Evolutionary conservation across 2,329 filamentous ascomycete species (phyloP).

Genomic region (Botrytis hyacinthi): DNA sequence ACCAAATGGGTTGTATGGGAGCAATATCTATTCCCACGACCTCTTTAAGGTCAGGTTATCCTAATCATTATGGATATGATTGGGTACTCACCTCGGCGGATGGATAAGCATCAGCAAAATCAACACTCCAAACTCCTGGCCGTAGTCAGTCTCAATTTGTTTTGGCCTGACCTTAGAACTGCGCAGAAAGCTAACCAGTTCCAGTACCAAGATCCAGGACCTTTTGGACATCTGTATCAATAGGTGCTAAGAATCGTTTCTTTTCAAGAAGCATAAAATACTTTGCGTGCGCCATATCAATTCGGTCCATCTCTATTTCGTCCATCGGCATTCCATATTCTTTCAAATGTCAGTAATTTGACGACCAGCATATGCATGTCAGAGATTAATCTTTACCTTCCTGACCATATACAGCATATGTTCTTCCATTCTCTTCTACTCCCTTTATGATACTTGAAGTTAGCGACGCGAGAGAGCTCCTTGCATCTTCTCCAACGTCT

Average conservation of each 20-base stretch:
- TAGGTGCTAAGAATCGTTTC: not conserved
- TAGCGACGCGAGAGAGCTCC: not conserved
- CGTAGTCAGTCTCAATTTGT: not conserved
- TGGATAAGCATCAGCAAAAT: not conserved
- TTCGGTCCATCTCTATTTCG: not conserved
- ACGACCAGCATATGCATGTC: not conserved
- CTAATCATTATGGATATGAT: not conserved
- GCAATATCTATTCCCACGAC: not conserved
- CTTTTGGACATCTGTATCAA: not conserved
- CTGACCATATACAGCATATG: not conserved
- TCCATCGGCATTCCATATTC: not conserved
- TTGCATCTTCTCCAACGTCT: not conserved
- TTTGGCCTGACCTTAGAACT: not conserved
- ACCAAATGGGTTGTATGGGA: not conserved
- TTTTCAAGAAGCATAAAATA: not conserved
- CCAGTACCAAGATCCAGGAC: not conserved
- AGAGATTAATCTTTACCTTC: not conserved
- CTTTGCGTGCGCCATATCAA: not conserved
- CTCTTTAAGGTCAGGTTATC: not conserved
- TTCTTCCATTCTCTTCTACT: not conserved
- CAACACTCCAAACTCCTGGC: not conserved
- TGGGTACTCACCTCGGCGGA: not conserved
- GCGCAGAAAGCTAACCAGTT: not conserved
- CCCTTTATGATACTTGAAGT: not conserved
- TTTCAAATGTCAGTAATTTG: not conserved